Evolutionary conservation across 208 protist species (phyloP).

Genomic region (Wallacemonas sp.): DNA sequence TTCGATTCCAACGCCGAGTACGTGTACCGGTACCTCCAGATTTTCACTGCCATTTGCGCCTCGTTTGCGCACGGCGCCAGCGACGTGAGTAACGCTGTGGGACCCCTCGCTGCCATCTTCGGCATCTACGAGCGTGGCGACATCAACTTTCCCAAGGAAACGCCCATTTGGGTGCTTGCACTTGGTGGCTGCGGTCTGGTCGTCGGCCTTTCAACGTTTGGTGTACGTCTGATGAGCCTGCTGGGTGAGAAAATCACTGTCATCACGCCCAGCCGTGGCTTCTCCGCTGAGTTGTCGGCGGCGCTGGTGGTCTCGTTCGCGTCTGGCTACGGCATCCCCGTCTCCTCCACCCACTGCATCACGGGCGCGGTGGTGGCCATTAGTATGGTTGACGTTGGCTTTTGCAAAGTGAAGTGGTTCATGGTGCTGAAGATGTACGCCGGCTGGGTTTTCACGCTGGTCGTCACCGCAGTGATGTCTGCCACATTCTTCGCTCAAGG

Average conservation of each 20-base stretch:
- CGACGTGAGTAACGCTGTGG: constrained; percentile 86
- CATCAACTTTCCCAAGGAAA: constrained; percentile 26
- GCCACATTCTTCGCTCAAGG: constrained; percentile 77
- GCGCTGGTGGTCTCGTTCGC: constrained; percentile 78
- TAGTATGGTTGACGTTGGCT: constrained; percentile 72
- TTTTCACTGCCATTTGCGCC: constrained; percentile 79
- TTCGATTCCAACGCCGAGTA: constrained; percentile 56
- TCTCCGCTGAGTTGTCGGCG: constrained; percentile 73
- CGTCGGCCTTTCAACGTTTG: constrained; percentile 69
- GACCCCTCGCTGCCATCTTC: constrained; percentile 73
- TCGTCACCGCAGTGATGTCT: constrained; percentile 56
- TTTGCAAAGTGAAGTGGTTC: constrained; percentile 54
- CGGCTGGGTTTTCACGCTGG: constrained; percentile 65
- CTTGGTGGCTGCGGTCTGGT: constrained; percentile 73
- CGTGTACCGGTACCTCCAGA: constrained; percentile 79
- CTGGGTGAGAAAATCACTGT: constrained; percentile 75
- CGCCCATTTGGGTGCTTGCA: constrained; percentile 69
- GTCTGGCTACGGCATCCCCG: constrained; percentile 72
- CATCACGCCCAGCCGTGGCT: constrained; percentile 73
- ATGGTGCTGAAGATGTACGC: constrained; percentile 79
- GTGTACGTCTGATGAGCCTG: constrained; percentile 64
- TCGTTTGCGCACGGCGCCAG: constrained; percentile 87
- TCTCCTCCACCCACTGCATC: constrained; percentile 91
- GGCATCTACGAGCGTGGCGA: constrained; percentile 51
- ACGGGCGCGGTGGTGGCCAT: constrained; percentile 85